Evolutionary conservation across 2,329 filamentous ascomycete genomes (phyloP), one percentile per base, ranked within the genome.

Genomic region (Ophiostoma perfectum): DNA sequence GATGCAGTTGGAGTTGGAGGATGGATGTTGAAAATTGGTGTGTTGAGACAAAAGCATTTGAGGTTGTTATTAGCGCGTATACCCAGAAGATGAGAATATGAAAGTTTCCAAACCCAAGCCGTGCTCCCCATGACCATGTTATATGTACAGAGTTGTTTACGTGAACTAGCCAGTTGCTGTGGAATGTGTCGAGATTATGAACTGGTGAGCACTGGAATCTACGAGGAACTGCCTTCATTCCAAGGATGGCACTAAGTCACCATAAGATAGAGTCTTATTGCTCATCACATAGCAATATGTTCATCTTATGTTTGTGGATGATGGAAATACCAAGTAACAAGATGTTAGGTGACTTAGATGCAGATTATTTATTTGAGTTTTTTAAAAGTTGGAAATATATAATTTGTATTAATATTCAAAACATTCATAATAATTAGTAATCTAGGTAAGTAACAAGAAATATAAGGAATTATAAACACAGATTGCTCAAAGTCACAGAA

Each of bases 1-100:
- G 18, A 36, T 14, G 49, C 11, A n/a, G 49, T 55, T 36, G n/a
- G 27, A 9, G 11, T 18, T 52, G 47, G 16, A 3, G 45, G 45
- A 52, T 60, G 55, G 55, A 39, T 60, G 9, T 38, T 60, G 55
- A 60, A 60, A 38, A 60, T 27, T 60, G 55, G 55, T 6, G 49
- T 55, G 49, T 11, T 36, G 49, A 47, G n/a, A 27, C 27, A 16
- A 36, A 55, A 55, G n/a, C 5, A 14, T 60, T 60, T 60, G 12
- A 58, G 42, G 7, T 44, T 38, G 55, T 18, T 52, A 9, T 60
- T 60, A 27, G 55, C 27, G 12, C 4, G 60, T n/a, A 18, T 62
- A 42, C 16, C 16, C 60, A 42, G 60, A 6, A 63, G 60, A 42
- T 55, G 18, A n/a, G 27, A 60, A 60, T 18, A 60, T 60, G 49